Evolutionary conservation across 352 stramenopile species (phyloP).

Genomic region (Pythium oligandrum): DNA sequence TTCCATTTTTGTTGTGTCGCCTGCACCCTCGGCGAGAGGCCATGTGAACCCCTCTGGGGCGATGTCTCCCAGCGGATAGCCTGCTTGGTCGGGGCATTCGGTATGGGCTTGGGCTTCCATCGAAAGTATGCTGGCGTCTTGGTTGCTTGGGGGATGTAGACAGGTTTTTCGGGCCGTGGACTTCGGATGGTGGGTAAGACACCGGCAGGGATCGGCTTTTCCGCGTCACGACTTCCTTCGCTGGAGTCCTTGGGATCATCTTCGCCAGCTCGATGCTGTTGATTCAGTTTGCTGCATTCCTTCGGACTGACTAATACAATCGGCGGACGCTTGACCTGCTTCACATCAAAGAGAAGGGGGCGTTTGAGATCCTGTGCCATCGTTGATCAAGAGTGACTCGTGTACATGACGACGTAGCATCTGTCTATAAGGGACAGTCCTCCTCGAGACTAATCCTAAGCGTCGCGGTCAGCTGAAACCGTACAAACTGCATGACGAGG

Average conservation of each 20-base stretch:
- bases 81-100: background rate
- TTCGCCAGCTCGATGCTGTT: slow-evolving; percentile 8
- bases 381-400: background rate
- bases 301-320: slow-evolving; percentile 48
- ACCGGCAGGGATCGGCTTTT: slow-evolving; percentile 21
- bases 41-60: too few relatives aligned
- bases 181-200: slow-evolving; percentile 52
- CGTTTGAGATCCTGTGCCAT: slow-evolving; percentile 59
- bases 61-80: too few relatives aligned
- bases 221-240: too few relatives aligned
- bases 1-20: too few relatives aligned
- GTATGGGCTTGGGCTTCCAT: slow-evolving; percentile 34
- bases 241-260: background rate
- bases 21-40: too few relatives aligned
- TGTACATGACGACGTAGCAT: background rate
- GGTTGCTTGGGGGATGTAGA: slow-evolving; percentile 33
- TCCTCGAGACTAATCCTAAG: too few relatives aligned
- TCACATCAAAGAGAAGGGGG: slow-evolving; percentile 49
- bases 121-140: slow-evolving; percentile 62
- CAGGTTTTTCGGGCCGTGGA: slow-evolving; percentile 27
- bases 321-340: slow-evolving; percentile 27
- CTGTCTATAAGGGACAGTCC: too few relatives aligned
- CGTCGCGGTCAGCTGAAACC: too few relatives aligned
- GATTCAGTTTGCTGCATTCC: slow-evolving; percentile 36
- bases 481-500: too few relatives aligned